Evolutionary conservation across 169 alveolate genomes (phyloP), one percentile per base, ranked within the genome.

Genomic region (Prorocentrum cordatum): DNA sequence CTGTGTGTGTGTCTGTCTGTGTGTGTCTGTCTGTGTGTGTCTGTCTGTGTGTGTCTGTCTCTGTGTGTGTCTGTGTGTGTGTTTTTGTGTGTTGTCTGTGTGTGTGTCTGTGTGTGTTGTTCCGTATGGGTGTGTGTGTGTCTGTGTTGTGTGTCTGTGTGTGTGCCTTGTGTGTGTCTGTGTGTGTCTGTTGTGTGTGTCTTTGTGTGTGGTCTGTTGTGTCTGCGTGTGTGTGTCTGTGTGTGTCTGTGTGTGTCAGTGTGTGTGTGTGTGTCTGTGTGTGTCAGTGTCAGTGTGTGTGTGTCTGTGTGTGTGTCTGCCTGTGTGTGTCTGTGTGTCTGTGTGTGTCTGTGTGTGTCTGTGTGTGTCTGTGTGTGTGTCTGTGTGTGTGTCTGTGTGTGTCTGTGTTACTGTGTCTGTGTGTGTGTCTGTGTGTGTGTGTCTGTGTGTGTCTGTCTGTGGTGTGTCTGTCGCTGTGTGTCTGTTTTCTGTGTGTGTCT

Each of bases 311-410:
- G 70, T 26, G 70, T 59, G 38, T 26, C 36, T 59, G 70, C 18
- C 36, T 59, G 70, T 26, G 38, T 59, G 32, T 22, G 18, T 22
- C 26, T 59, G 70, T 59, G 70, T 59, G 70, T 59, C 36, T 59
- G 38, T 59, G 70, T 59, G 70, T 59, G 70, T 59, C 36, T 59
- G 38, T 59, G 70, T 59, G 70, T 59, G 70, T 59, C 36, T 59
- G 38, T 59, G 70, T 59, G 70, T 59, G 70, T 26, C 36, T 59
- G 38, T 26, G 70, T 59, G 70, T 26, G 38, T 59, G 26, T 26
- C 26, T 59, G 70, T 26, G 70, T 59, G 38, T 26, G 26, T 59
- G 38, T 26, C 36, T 59, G 70, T 26, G 38, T 59, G 26, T 26
- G 38, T 59, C 36, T 61, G 27, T 61, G 36, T 61, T 18, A n/a